Conservation (phyloP, 192 early-diverging fungal genomes). For the Coemansia guatemalensis region DNA sequence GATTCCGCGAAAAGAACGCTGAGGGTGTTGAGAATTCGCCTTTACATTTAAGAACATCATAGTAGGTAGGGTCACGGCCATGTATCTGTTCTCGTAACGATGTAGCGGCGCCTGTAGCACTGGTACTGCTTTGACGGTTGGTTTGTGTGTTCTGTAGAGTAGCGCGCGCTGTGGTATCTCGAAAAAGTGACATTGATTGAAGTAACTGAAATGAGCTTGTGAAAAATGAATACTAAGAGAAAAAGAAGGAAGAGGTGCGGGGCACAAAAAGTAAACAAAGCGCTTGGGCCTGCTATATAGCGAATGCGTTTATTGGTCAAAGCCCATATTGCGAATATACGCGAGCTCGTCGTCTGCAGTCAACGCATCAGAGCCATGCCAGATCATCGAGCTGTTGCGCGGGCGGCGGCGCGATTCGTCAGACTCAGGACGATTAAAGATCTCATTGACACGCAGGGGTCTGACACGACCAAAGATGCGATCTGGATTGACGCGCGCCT, state of each 20-base stretch:
- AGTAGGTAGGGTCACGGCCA: slow-evolving; percentile 36
- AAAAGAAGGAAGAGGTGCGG: slow-evolving; percentile 8
- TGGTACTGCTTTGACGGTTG: not conserved
- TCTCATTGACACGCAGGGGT: slow-evolving; percentile 49
- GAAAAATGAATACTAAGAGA: not conserved
- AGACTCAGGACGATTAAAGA: slow-evolving; percentile 35
- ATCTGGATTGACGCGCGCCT: slow-evolving; percentile 49
- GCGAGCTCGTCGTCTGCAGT: slow-evolving; percentile 46
- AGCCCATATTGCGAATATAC: slow-evolving; percentile 55
- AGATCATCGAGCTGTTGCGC: slow-evolving; percentile 54
- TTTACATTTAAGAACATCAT: slow-evolving; percentile 45
- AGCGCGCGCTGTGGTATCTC: slow-evolving; percentile 13
- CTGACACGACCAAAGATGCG: slow-evolving; percentile 50
- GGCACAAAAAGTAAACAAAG: slow-evolving; percentile 18
- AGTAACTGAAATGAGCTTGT: not conserved
- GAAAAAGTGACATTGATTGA: slow-evolving; percentile 25
- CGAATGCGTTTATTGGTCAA: slow-evolving; percentile 18
- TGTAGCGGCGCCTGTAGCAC: not conserved
- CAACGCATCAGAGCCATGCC: slow-evolving; percentile 48
- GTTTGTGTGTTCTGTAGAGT: slow-evolving; percentile 13
- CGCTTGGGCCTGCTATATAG: not conserved
- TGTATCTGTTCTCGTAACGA: not conserved
- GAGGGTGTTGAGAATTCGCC: slow-evolving; percentile 39
- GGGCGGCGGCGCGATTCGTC: slow-evolving; percentile 32
- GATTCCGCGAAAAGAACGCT: slow-evolving; percentile 22